Base-by-base conservation (phyloP, 2,329 filamentous ascomycete genomes). In the Penicillium brevicompactum region DNA sequence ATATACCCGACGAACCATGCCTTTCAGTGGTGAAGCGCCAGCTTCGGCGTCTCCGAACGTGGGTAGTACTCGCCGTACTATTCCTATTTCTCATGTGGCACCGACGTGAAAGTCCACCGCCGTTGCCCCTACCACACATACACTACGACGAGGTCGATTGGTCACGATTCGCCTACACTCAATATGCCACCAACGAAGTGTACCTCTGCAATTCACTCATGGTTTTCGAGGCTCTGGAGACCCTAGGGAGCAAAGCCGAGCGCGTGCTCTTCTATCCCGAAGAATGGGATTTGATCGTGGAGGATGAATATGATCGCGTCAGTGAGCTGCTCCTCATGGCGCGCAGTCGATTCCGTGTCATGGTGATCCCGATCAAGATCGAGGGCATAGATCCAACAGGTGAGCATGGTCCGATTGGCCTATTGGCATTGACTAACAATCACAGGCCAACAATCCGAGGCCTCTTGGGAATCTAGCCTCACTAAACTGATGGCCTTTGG, bases 401-500 rank as follows among this genome's bases (percentile, higher is more conserved):
- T 71, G 34, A 52, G 66, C 14, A n/a, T 47, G 21, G 27, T 32
- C 16, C 21, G 4, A 45, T 37, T 55, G 30, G 54, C 21, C 2
- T 38, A 27, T 5, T 7, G 34, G 2, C 13, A 13, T n/a, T 4
- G 13, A n/a, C 34, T 37, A n/a, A 37, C 14, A 37, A n/a, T 2
- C 4, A 14, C 27, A 55, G 52, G 21, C 1, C 6, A 27, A 10
- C 32, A 32, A 4, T 55, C 70, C 13, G 58, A 70, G 60, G 77
- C 73, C 16, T 84, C 84, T 1, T 88, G 85, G 86, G 82, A 84
- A 53, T 81, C 83, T 34, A 85, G 83, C 2, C 85, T 85, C 63
- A 87, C 86, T 21, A 90, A 91, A 67, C 80, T 89, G 32, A 79
- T 88, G 18, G 85, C 86, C 2, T 90, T 89, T 67, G 86, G 86